Base-by-base conservation (phyloP, 1,284 basidiomycete species). In the Apiotrichum mycotoxinovorans region DNA sequence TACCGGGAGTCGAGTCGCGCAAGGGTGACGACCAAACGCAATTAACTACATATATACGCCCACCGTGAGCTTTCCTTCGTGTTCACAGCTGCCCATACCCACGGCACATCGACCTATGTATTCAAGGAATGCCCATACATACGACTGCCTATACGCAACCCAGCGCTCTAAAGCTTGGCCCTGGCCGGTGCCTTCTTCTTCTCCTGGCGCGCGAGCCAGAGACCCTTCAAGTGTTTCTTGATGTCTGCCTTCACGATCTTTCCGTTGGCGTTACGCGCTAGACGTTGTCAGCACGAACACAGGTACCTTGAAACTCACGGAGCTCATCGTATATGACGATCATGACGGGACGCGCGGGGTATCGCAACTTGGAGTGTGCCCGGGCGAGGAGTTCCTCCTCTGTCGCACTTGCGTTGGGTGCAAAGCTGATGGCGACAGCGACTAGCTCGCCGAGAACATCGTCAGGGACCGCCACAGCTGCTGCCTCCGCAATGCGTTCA, bases 381-480 rank as follows among this genome's bases (percentile, higher is more conserved):
- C 20, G 10, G 10, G 37, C 48, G 5, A 51, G 47, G 33, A 60
- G 51, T 2, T 46, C 43, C 14, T 56, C 58, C 0, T 47, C 26
- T 3, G 58, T 50, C 1, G 58, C 58, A 22, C 23, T 47, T 2
- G 26, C 15, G 0, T 60, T 62, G 1, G 56, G 45, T 3, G 63
- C 62, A 10, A 74, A 63, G 8, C 57, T 56, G 12, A 75, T 66
- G 8, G 69, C 60, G 0, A 64, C 68, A 0, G 68, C 70, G 15
- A 75, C 71, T 1, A 64, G 60, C 56, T 75, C 73, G 15, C 73
- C 73, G 1, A 73, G 54, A 35, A 61, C 27, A 23, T 57, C 45
- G 50, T 71, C 66, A 1, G 73, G 73, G 0, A 75, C 61, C 1
- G 70, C 62, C 5, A 74, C 58, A 18, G 68, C 66, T 15, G 65